A percentile compares a stretch with the other conserved stretches of the same genome.
phyloP scores from a whole-genome alignment of 1,139 yeast species.

The Hyphopichia buzzinii region DNA sequence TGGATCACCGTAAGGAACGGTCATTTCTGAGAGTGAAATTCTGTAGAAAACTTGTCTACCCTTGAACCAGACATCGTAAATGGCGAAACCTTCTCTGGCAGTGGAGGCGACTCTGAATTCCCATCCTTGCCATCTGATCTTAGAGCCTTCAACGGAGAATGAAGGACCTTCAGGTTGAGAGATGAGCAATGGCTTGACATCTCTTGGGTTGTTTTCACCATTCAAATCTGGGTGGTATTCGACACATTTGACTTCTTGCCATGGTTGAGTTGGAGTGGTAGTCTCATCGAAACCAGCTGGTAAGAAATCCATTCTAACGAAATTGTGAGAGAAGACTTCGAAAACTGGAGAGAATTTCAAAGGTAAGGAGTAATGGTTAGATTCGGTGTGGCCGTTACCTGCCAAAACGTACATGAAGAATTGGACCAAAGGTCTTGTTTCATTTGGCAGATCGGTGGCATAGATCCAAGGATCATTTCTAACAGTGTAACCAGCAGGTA shows the following conservation, averaged over 20 bases:
- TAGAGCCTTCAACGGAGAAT: constrained; percentile 59
- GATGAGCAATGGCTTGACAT: constrained; percentile 72
- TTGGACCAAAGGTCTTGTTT: constrained; percentile 63
- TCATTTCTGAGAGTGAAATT: constrained; percentile 80
- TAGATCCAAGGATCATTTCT: constrained; percentile 87
- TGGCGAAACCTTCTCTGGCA: constrained; percentile 81
- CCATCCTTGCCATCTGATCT: constrained; percentile 88
- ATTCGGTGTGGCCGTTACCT: constrained; percentile 67
- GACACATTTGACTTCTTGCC: constrained; percentile 60
- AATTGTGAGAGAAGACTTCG: constrained; percentile 62
- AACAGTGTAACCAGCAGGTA: constrained; percentile 55
- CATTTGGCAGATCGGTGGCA: constrained; percentile 69
- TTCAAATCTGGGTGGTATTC: constrained; percentile 77
- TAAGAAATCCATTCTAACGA: constrained; percentile 74
- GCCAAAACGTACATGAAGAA: constrained; percentile 77
- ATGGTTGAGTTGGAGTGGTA: constrained; percentile 55
- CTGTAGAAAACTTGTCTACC: constrained; percentile 82
- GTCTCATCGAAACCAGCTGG: constrained; percentile 72
- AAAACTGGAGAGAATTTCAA: constrained; percentile 80
- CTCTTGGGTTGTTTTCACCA: constrained; percentile 52
- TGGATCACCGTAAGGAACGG: constrained; percentile 91
- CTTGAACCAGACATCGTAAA: constrained; percentile 75
- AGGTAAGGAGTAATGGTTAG: constrained; percentile 84
- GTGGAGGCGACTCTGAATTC: constrained; percentile 73
- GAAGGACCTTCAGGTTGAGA: constrained; percentile 88